Evolutionary conservation across 108 stramenopile species (phyloP).

Genomic region (Pseudonitzschia pungens): DNA sequence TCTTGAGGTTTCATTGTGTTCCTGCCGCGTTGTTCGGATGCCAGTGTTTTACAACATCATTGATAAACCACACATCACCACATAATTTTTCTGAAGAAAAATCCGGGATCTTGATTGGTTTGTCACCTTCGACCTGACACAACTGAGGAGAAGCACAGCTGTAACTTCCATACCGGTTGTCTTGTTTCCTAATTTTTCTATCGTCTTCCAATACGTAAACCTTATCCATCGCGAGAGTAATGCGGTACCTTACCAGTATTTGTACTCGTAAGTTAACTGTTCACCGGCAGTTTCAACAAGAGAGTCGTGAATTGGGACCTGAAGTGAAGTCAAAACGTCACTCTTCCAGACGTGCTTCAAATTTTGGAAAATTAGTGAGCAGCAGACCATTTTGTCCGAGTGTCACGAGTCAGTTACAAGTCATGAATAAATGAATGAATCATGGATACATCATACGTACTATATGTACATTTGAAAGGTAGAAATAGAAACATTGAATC

Average conservation of each 20-base stretch:
- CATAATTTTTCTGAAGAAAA: neutral
- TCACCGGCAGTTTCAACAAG: too few species aligned
- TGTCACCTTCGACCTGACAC: neutral
- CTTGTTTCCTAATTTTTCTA: neutral
- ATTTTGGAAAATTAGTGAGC: neutral
- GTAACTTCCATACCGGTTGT: neutral
- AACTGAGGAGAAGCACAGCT: neutral
- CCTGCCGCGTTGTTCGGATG: neutral
- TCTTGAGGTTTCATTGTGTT: too few species aligned
- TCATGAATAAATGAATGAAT: too few species aligned
- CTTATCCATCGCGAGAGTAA: too few species aligned
- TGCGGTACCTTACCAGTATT: neutral
- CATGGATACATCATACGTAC: too few species aligned
- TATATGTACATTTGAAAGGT: too few species aligned
- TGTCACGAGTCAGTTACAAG: too few species aligned
- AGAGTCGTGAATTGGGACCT: too few species aligned
- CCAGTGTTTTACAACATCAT: neutral
- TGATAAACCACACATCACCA: neutral
- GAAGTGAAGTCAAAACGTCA: neutral
- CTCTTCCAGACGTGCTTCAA: neutral
- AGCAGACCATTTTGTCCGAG: neutral
- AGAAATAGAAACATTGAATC: too few species aligned
- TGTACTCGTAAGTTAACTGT: neutral
- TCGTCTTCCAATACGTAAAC: neutral
- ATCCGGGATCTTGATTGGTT: conserved; percentile 6